These are phyloP conservation scores for Torulaspora gathmanii DNA, from an alignment of 805 yeast species.

Conservation along the genomic window DNA sequence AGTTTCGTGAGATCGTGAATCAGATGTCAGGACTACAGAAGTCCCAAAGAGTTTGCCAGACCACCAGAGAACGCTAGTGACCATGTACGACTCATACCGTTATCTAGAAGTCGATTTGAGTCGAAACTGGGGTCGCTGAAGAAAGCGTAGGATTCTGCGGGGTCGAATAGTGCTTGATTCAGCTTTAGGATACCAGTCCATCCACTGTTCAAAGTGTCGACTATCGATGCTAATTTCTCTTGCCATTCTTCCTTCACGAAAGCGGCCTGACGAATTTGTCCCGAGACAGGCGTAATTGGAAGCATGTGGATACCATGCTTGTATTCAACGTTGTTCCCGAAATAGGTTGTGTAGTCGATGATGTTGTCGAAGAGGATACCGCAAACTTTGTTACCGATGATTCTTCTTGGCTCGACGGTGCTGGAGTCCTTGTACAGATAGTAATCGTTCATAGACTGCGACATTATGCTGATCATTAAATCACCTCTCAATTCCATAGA, in stretches of 20 bases:
- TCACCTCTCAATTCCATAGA: slow-evolving; percentile 52
- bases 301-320: slow-evolving; percentile 79
- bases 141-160: slow-evolving; percentile 40
- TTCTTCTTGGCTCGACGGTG: slow-evolving; percentile 45
- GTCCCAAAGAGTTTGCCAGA: slow-evolving; percentile 22
- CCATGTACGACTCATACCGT: slow-evolving; percentile 64
- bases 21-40: not conserved
- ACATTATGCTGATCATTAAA: slow-evolving; percentile 54
- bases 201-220: slow-evolving; percentile 44
- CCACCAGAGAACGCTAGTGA: slow-evolving; percentile 57
- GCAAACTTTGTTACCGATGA: slow-evolving; percentile 54
- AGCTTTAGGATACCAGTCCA: slow-evolving; percentile 55
- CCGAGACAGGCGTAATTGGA: slow-evolving; percentile 43
- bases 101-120: slow-evolving; percentile 43
- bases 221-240: slow-evolving; percentile 40
- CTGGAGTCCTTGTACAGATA: slow-evolving; percentile 48
- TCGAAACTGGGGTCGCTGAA: slow-evolving; percentile 37
- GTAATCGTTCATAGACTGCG: slow-evolving; percentile 52
- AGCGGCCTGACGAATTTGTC: slow-evolving; percentile 47
- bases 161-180: slow-evolving; percentile 44
- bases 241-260: slow-evolving; percentile 51
- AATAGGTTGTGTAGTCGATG: slow-evolving; percentile 66
- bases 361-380: slow-evolving; percentile 73
- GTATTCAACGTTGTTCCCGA: slow-evolving; percentile 56
- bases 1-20: not conserved